Evolutionary conservation across 306 rosid species (phyloP).

Genomic region (Fagus crenata): DNA sequence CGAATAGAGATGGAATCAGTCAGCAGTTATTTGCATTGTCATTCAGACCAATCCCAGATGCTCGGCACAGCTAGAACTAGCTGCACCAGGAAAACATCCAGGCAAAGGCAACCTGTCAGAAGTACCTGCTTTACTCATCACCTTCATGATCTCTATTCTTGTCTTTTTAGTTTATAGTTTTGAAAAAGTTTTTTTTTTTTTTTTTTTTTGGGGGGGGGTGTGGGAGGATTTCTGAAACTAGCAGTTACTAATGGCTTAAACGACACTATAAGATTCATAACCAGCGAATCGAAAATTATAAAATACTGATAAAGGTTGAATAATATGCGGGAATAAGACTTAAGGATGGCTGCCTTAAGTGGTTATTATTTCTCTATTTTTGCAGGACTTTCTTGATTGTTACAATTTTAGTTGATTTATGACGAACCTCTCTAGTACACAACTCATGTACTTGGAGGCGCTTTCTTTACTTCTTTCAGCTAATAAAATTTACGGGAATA

Average conservation of each 20-base stretch:
- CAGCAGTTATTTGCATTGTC: slow-evolving; percentile 36
- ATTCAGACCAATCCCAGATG: slow-evolving; percentile 36
- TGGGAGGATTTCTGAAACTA: not conserved
- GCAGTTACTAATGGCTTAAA: not conserved
- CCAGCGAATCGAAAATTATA: not conserved
- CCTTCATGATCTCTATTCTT: slow-evolving; percentile 41
- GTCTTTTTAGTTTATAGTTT: slow-evolving; percentile 1
- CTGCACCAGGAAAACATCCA: slow-evolving; percentile 49
- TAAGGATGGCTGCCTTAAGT: too few relatives aligned
- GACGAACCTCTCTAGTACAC: too few relatives aligned
- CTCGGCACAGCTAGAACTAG: slow-evolving; percentile 43
- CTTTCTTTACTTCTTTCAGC: too few relatives aligned
- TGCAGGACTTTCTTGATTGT: too few relatives aligned
- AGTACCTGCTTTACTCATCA: slow-evolving; percentile 59
- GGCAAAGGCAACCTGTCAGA: slow-evolving; percentile 44
- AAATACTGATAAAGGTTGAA: not conserved
- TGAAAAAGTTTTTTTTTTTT: not conserved
- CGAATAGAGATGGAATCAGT: slow-evolving; percentile 45
- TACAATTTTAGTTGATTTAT: too few relatives aligned
- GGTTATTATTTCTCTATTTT: too few relatives aligned
- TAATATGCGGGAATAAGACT: not conserved
- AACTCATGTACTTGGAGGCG: too few relatives aligned
- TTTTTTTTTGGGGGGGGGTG: not conserved
- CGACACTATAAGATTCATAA: not conserved
- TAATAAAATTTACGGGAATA: too few relatives aligned